Evolutionary conservation across 345 rosid species (phyloP).

Genomic region (Gossypium bickii): DNA sequence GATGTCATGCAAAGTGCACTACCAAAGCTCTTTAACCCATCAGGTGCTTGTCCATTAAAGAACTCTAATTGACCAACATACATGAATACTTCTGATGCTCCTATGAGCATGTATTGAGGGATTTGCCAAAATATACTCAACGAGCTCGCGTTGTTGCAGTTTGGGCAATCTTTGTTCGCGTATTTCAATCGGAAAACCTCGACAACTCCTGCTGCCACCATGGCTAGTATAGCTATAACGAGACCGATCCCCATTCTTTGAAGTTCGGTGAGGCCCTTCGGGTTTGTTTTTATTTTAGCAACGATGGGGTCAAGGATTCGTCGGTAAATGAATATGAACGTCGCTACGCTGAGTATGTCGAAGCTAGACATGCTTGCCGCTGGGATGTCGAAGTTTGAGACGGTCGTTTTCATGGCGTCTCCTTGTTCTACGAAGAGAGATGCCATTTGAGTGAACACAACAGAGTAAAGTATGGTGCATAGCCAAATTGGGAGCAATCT

Average conservation of each 20-base stretch:
- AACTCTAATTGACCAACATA: conserved; percentile 94
- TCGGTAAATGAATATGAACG: conserved; percentile 70
- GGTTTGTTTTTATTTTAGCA: conserved; percentile 36
- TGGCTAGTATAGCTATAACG: conserved; percentile 67
- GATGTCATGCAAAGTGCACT: conserved; percentile 97
- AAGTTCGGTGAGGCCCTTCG: conserved; percentile 73
- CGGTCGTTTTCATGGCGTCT: conserved; percentile 65
- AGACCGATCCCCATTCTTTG: conserved; percentile 94
- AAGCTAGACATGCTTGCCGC: conserved; percentile 95
- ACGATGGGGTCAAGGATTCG: conserved; percentile 64
- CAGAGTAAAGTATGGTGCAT: conserved; percentile 93
- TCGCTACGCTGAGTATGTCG: conserved; percentile 82
- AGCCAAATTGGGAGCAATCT: conserved; percentile 93
- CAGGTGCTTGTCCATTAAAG: conserved; percentile 89
- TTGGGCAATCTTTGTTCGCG: conserved; percentile 35
- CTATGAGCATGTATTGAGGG: conserved; percentile 83
- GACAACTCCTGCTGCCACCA: conserved; percentile 74
- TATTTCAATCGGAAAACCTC: conserved; percentile 62
- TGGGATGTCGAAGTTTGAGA: conserved; percentile 60
- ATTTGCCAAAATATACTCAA: conserved; percentile 94
- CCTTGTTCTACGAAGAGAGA: conserved; percentile 96
- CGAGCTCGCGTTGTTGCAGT: conserved; percentile 49
- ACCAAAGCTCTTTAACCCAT: conserved; percentile 87
- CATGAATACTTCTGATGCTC: conserved; percentile 99
- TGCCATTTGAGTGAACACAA: conserved; percentile 97